Evolutionary conservation across 768 basidiomycete genomes (phyloP).

Genomic region (Suillus luteus): DNA sequence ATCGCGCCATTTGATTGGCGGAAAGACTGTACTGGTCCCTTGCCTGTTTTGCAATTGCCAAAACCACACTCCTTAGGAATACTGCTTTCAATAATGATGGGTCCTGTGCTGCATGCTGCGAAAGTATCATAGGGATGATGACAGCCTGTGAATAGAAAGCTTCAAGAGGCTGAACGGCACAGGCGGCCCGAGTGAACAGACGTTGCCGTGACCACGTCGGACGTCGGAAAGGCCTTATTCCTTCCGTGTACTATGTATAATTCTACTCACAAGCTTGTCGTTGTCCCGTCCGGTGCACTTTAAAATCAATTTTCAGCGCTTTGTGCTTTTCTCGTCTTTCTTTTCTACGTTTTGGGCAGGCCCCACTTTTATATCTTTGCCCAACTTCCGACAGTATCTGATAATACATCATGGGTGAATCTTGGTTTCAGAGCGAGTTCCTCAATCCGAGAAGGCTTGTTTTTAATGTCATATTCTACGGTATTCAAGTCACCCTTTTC

Average conservation of each 20-base stretch:
- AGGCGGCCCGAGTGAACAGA: no score
- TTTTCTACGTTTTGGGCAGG: slow-evolving; percentile 8
- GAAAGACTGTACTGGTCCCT: no score
- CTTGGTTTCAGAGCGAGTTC: slow-evolving; percentile 75
- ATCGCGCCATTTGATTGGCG: no score
- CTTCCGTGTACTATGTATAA: not conserved
- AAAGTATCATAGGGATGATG: no score
- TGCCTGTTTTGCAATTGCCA: no score
- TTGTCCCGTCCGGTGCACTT: slow-evolving; percentile 6
- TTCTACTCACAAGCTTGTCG: slow-evolving; percentile 5
- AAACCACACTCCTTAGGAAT: no score
- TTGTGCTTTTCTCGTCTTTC: slow-evolving; percentile 6
- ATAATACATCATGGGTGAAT: slow-evolving; percentile 55
- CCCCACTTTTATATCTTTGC: slow-evolving; percentile 12
- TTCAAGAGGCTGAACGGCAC: no score
- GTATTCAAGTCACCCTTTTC: slow-evolving; percentile 72
- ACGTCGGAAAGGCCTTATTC: not conserved
- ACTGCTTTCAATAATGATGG: no score
- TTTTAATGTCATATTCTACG: slow-evolving; percentile 82
- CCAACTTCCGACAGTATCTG: not conserved
- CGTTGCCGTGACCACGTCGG: slow-evolving; percentile 14
- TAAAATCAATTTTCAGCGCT: slow-evolving; percentile 4
- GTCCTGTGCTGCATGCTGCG: no score
- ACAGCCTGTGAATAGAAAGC: no score
- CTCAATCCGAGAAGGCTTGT: slow-evolving; percentile 60